Evolutionary conservation across 305 asterid genomes (phyloP), one percentile per base, ranked within the genome.

Genomic region (Coffea humblotiana): DNA sequence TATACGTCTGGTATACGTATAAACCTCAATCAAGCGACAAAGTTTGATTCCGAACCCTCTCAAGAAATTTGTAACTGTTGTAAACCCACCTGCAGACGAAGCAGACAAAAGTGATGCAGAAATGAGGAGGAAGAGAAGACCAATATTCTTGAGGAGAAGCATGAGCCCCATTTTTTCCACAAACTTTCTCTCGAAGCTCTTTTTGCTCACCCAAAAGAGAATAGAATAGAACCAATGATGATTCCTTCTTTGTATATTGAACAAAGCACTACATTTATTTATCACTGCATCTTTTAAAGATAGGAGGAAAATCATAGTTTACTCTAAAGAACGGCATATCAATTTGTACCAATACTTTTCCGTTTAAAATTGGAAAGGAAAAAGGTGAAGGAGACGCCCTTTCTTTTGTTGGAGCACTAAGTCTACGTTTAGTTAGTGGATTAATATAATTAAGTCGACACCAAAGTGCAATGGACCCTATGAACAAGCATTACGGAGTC

Each of bases 321-420:
- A 84, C n/a, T 86, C 23, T 64, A 85, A 86, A 91, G 88, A 84
- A 80, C 76, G 78, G 83, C 49, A 79, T 78, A 71, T 58, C 47
- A 66, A 77, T 47, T 27, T 18, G 32, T 64, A n/a, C n/a, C 77
- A 79, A 72, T 81, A 80, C 88, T 83, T 88, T 89, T 84, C 70
- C 43, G 68, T 83, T 88, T 82, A 65, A 85, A 86, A 82, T 68
- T 83, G 72, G 45, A 77, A 75, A 77, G 83, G 79, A 29, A 82
- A 86, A 93, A 92, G 77, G 93, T 86, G 87, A 89, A 77, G 82
- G 83, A 76, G 87, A 85, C 80, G 90, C 88, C 91, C 87, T 88
- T 90, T 77, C 90, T 86, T 89, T 91, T 87, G 92, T 88, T 91
- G 90, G 84, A 84, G 83, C 95, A 91, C 91, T 88, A 91, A 88